Conservation (phyloP, 495 filamentous ascomycete species). For the Choiromyces venosus region DNA sequence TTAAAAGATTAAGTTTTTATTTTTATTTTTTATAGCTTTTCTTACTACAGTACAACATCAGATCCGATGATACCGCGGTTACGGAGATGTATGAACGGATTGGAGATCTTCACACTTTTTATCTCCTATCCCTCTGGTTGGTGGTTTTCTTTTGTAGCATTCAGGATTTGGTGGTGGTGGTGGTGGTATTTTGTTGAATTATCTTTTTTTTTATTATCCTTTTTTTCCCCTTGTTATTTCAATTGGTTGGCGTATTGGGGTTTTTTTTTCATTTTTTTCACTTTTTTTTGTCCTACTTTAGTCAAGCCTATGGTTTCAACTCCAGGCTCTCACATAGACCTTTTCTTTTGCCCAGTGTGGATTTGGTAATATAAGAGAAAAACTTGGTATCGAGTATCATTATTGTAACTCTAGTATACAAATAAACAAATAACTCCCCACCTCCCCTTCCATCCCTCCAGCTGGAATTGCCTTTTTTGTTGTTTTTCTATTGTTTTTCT, state of each 20-base stretch:
- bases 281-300: not conserved
- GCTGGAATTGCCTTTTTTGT: too few species aligned
- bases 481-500: too few species aligned
- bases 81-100: not conserved
- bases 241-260: conserved; percentile 22
- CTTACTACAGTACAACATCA: conserved; percentile 1
- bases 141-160: not conserved
- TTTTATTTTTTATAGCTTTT: not conserved
- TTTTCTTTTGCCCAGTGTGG: not conserved
- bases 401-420: conserved; percentile 6
- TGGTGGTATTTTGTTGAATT: conserved; percentile 7
- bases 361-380: not conserved
- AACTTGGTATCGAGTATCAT: conserved; percentile 7
- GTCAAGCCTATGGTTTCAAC: not conserved
- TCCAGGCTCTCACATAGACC: not conserved
- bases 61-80: not conserved
- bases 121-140: not conserved
- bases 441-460: too few species aligned
- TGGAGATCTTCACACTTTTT: conserved; percentile 8
- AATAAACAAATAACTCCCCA: too few species aligned
- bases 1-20: conserved; percentile 3
- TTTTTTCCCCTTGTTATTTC: conserved; percentile 3
- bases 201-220: conserved; percentile 4
- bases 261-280: conserved; percentile 12
- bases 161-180: not conserved